Conservation (phyloP, 2,329 filamentous ascomycete genomes). For the Pseudocercospora vitis region DNA sequence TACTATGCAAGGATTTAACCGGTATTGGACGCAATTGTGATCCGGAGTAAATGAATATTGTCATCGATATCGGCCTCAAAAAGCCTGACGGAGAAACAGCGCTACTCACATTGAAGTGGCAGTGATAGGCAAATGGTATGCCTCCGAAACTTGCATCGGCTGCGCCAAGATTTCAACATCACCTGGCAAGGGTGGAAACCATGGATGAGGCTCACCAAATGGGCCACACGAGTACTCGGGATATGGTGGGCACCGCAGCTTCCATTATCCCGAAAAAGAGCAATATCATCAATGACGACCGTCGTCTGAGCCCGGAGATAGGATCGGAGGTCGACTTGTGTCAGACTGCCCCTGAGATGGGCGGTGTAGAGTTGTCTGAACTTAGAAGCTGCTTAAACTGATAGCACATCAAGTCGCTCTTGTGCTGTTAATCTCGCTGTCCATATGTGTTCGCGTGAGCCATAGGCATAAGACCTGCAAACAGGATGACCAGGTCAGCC, state of each 20-base stretch:
- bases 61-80: conserved; percentile 77
- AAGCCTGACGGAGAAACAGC: conserved; percentile 69
- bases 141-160: conserved; percentile 63
- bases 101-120: conserved; percentile 76
- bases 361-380: conserved; percentile 69
- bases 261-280: conserved; percentile 42
- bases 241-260: conserved; percentile 71
- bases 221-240: conserved; percentile 78
- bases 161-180: not conserved
- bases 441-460: conserved; percentile 81
- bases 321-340: conserved; percentile 76
- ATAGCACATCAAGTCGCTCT: not conserved
- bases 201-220: conserved; percentile 51
- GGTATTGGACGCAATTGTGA: conserved; percentile 75
- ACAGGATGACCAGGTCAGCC: conserved; percentile 82
- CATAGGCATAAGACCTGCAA: too few species aligned
- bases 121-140: conserved; percentile 71
- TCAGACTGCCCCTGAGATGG: conserved; percentile 63
- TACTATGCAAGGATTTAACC: conserved; percentile 67
- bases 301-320: conserved; percentile 74
- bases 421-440: conserved; percentile 62
- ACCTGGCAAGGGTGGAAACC: not conserved
- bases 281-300: conserved; percentile 63
- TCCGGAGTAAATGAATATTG: conserved; percentile 82
- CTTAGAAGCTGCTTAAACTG: not conserved